These are phyloP conservation scores for Phalaenopsis equestris DNA, from an alignment of 106 monocot species.

Conservation along the genomic window DNA sequence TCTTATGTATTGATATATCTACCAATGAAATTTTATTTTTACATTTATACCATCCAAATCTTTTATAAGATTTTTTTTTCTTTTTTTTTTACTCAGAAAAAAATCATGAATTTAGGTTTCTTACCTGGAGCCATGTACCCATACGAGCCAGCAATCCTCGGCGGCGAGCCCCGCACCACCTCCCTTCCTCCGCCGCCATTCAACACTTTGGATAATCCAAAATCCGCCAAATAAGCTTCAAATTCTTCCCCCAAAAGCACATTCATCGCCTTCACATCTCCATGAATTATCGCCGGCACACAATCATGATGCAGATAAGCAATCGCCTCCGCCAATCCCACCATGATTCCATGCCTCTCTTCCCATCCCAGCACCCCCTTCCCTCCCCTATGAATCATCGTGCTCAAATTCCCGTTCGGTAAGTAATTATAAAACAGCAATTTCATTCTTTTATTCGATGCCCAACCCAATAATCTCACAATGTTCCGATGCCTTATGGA, in stretches of 20 bases:
- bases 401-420: conserved; percentile 70
- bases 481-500: conserved; percentile 81
- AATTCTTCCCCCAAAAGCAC: conserved; percentile 61
- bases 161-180: neutral
- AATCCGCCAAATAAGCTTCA: conserved; percentile 88
- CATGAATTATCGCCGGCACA: conserved; percentile 81
- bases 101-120: neutral
- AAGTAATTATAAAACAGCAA: conserved; percentile 81
- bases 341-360: conserved; percentile 54
- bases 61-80: too few relatives aligned
- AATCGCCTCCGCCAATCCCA: conserved; percentile 84
- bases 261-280: conserved; percentile 95
- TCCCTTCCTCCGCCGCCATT: neutral
- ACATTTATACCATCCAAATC: too few relatives aligned
- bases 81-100: too few relatives aligned
- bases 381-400: conserved; percentile 58
- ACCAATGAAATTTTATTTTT: too few relatives aligned
- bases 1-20: too few relatives aligned
- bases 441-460: conserved; percentile 41
- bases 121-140: conserved; percentile 96
- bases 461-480: conserved; percentile 73
- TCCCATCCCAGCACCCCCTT: conserved; percentile 71
- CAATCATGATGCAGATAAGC: conserved; percentile 98
- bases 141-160: conserved; percentile 66
- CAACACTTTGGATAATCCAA: conserved; percentile 62